phyloP scores from a whole-genome alignment of 2,329 filamentous ascomycete genomes.

The Fusarium miscanthi region DNA sequence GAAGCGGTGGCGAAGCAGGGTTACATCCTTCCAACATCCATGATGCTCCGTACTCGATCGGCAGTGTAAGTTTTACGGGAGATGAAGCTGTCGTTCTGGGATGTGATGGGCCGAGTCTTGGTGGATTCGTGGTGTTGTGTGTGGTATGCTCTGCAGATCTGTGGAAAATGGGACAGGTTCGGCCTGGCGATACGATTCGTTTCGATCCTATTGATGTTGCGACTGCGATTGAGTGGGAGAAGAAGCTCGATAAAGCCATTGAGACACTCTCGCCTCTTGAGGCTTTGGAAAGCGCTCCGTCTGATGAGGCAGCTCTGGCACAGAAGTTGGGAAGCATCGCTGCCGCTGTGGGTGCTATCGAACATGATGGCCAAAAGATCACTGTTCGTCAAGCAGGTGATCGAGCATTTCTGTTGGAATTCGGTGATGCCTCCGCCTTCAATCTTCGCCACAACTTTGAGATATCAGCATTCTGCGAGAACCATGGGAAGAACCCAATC shows the following conservation, averaged over 20 bases:
- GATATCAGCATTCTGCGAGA: conserved; percentile 51
- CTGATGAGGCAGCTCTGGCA: neutral
- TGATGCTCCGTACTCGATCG: conserved; percentile 54
- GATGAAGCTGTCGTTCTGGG: conserved; percentile 55
- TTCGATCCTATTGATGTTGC: conserved; percentile 47
- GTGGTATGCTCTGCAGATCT: conserved; percentile 53
- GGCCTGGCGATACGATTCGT: conserved; percentile 52
- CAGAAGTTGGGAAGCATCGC: neutral
- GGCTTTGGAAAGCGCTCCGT: rapidly evolving
- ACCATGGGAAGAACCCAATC: conserved; percentile 44
- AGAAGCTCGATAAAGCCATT: conserved; percentile 38
- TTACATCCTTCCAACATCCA: conserved; percentile 57
- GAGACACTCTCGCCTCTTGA: conserved; percentile 25
- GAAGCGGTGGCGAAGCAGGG: conserved; percentile 52
- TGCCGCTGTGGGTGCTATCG: conserved; percentile 30
- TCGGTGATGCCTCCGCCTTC: conserved; percentile 46
- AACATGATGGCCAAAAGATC: conserved; percentile 28
- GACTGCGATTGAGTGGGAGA: conserved; percentile 42
- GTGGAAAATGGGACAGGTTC: conserved; percentile 57
- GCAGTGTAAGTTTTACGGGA: conserved; percentile 57
- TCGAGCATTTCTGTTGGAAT: conserved; percentile 50
- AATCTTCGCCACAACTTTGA: conserved; percentile 48
- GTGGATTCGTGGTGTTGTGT: conserved; percentile 55
- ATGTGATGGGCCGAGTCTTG: conserved; percentile 55
- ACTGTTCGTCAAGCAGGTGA: conserved; percentile 49